Conservation (phyloP, 306 rosid species). For the Rosa rugosa region DNA sequence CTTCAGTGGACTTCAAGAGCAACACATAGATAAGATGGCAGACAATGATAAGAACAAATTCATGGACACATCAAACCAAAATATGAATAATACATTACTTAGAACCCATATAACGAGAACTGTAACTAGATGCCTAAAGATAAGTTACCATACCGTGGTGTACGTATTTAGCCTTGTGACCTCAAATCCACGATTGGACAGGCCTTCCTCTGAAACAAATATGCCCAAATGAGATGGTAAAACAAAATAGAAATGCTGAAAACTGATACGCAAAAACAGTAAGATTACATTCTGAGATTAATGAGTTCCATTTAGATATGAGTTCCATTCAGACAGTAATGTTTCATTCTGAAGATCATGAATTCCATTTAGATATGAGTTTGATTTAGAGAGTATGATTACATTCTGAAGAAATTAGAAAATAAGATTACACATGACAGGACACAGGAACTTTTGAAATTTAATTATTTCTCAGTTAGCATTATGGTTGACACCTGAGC, state of each 20-base stretch:
- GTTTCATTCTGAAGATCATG: neutral
- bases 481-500: neutral
- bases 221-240: constrained; percentile 8
- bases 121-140: neutral
- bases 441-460: neutral
- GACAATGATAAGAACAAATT: no score
- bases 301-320: neutral
- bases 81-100: neutral
- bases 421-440: neutral
- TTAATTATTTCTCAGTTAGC: neutral
- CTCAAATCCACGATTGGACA: constrained; percentile 84
- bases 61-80: neutral
- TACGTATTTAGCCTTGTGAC: constrained; percentile 90
- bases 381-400: neutral
- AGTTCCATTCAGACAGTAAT: neutral
- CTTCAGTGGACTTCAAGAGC: no score
- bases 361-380: neutral
- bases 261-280: neutral
- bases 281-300: neutral
- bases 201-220: constrained; percentile 72
- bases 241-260: neutral
- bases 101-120: constrained; percentile 5
- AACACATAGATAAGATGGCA: no score
- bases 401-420: neutral
- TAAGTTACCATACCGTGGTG: constrained; percentile 67